These are phyloP conservation scores for Limonium bicolor DNA, from an alignment of 148 eudicot species.

Conservation along the genomic window DNA sequence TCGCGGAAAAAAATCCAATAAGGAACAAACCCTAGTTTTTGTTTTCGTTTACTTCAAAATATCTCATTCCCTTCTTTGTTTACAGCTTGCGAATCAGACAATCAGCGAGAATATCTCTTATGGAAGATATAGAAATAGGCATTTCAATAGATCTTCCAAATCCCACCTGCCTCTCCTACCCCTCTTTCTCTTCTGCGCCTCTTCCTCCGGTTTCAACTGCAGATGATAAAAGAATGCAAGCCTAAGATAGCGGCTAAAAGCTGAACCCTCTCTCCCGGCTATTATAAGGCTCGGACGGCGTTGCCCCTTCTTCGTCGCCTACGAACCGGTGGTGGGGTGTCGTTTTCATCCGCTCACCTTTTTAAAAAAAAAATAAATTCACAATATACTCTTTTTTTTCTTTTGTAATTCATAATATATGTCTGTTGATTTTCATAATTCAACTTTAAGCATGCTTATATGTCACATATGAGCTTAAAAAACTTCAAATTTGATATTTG, in stretches of 20 bases:
- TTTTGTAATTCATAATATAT: no score
- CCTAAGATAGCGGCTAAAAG: slow-evolving; percentile 10
- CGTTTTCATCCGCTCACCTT: no score
- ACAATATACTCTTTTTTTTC: no score
- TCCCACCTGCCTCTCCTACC: not conserved
- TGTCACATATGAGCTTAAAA: no score
- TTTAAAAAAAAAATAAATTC: no score
- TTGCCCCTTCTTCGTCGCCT: slow-evolving; percentile 3
- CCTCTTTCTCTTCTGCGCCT: not conserved
- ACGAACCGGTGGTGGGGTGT: not conserved
- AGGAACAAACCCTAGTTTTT: slow-evolving; percentile 20
- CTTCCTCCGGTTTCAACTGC: slow-evolving; percentile 10
- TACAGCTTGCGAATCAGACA: slow-evolving; percentile 10
- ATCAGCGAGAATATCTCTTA: slow-evolving; percentile 20
- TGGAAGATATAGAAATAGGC: slow-evolving; percentile 31
- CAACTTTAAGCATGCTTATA: no score
- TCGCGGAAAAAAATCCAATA: not conserved
- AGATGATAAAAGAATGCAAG: no score
- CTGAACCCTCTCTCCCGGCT: slow-evolving; percentile 4
- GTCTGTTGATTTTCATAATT: no score
- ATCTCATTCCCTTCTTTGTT: slow-evolving; percentile 2
- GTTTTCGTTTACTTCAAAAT: no score
- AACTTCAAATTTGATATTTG: no score
- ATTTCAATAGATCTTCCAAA: slow-evolving; percentile 17
- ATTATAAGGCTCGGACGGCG: slow-evolving; percentile 19